phyloP scores from a whole-genome alignment of 2,329 filamentous ascomycete species.

The Neofusicoccum laricinum region DNA sequence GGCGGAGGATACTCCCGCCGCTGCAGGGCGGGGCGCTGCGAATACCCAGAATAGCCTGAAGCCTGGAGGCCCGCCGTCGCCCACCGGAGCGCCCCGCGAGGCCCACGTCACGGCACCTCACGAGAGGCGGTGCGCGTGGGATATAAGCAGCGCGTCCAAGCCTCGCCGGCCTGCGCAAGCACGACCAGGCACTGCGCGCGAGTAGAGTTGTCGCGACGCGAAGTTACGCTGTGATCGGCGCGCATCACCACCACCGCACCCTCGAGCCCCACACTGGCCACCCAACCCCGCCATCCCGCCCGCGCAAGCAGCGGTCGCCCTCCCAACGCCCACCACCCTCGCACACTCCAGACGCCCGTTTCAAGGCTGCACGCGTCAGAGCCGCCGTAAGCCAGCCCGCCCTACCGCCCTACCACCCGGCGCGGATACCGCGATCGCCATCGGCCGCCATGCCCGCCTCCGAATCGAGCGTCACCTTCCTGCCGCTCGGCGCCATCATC shows the following conservation, averaged over 20 bases:
- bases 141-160: background rate
- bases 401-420: background rate
- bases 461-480: conserved; percentile 45
- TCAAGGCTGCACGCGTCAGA: background rate
- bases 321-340: background rate
- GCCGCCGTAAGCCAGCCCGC: background rate
- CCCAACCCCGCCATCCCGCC: conserved; percentile 8
- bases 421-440: background rate
- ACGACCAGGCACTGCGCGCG: background rate
- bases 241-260: conserved; percentile 1
- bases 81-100: conserved; percentile 1
- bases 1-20: conserved; percentile 2
- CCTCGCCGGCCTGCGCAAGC: background rate
- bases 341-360: background rate
- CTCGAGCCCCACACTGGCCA: background rate
- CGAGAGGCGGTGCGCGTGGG: background rate
- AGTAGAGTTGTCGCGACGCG: conserved; percentile 5
- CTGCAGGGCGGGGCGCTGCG: conserved; percentile 4
- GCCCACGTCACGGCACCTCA: background rate
- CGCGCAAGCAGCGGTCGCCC: background rate
- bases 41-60: conserved; percentile 14
- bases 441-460: background rate
- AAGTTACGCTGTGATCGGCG: conserved; percentile 14
- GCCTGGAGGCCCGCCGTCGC: background rate
- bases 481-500: conserved; percentile 75